Base-by-base conservation (phyloP, 192 early-diverging fungal species). In the Coemansia sp. region DNA sequence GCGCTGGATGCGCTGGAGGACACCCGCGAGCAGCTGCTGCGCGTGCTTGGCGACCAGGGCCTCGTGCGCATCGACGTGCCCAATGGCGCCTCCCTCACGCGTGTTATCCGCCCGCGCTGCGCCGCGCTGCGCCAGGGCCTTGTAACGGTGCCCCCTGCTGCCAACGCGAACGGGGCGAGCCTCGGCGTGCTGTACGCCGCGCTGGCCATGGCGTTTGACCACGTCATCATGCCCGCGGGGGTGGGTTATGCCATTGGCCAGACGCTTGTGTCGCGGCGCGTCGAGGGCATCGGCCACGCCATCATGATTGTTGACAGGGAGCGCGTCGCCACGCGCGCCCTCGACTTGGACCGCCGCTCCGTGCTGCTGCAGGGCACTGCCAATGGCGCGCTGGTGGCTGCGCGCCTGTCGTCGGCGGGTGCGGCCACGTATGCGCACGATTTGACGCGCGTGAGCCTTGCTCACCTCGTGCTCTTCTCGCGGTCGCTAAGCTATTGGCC, bases 1-100 rank as follows among this genome's bases (percentile, higher is more conserved):
- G 62, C 64, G 3, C 39, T 79, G 6, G 72, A 74, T 42, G 31
- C 56, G 62, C 35, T 79, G 1, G 77, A 79, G 39, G 69, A 79
- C 36, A 64, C 53, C 36, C 67, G 73, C 39, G 73, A 79, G 35
- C 72, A 74, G 56, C 74, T 74, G 29, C 31, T 79, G 17, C 36
- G 65, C 4, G n/a, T 74, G 21, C 51, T 79, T 0, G 24, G 11
- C 11, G 70, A 68, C 1, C 48, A 50, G 14, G 70, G 70, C 1
- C 63, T 78, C 16, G 62, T 72, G 2, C 17, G 3, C 11, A 36
- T 41, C 5, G 17, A 61, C 4, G 8, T 9, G 6, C 48, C 57
- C 6, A 8, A 14, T 6, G 3, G 16, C 16, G 17, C 16, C 3
- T 27, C 50, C 2, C 21, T 53, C 11, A 54, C 51, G 10, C 34